A percentile compares a stretch with the other conserved stretches of the same genome.
These are phyloP conservation scores for Penicillium cosmopolitanum DNA, from an alignment of 495 filamentous ascomycete genomes.

Conservation along the genomic window DNA sequence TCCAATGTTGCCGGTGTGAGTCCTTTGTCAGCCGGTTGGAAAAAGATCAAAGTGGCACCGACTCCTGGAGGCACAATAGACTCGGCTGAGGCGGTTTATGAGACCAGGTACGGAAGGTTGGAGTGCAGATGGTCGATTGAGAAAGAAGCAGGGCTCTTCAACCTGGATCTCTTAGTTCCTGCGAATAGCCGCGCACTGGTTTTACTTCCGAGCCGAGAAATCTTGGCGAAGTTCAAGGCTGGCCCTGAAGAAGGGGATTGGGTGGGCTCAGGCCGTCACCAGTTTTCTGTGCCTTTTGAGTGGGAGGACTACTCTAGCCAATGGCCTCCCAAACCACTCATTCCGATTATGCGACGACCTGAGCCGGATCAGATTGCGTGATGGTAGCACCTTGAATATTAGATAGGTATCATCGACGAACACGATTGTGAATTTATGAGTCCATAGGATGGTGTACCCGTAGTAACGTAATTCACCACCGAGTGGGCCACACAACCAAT, in stretches of 20 bases:
- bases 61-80: not conserved
- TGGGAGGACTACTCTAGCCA: not conserved
- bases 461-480: too few species aligned
- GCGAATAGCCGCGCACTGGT: slow-evolving; percentile 5
- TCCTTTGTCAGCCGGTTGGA: slow-evolving; percentile 16
- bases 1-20: slow-evolving; percentile 31
- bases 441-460: not conserved
- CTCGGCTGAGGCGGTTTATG: slow-evolving; percentile 9
- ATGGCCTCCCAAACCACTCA: not conserved
- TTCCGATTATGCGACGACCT: slow-evolving; percentile 1
- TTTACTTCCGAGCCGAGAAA: slow-evolving; percentile 1
- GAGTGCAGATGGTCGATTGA: slow-evolving; percentile 7
- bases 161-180: slow-evolving; percentile 7
- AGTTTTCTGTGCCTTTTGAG: not conserved
- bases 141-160: not conserved
- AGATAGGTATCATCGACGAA: not conserved
- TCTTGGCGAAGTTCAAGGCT: not conserved
- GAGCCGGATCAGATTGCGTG: slow-evolving; percentile 4
- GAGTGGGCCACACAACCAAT: too few species aligned
- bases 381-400: not conserved
- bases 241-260: not conserved
- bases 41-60: slow-evolving; percentile 10
- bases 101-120: slow-evolving; percentile 6
- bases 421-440: not conserved
- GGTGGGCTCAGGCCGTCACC: slow-evolving; percentile 1